Evolutionary conservation across 306 rosid genomes (phyloP).

Genomic region (Hippophae tibetana): DNA sequence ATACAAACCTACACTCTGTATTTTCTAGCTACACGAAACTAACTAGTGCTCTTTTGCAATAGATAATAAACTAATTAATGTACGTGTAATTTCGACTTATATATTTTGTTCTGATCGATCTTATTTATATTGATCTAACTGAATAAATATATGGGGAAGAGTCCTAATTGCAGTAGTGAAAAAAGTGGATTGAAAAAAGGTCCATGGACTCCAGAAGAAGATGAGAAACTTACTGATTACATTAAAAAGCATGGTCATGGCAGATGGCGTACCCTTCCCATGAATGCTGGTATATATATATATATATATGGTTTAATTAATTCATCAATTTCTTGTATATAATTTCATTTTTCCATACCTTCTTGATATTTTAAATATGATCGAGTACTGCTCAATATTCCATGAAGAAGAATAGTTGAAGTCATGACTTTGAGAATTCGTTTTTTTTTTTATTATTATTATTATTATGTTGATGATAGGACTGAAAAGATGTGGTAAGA

Average conservation of each 20-base stretch:
- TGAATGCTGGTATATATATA: constrained; percentile 42
- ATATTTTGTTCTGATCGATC: neutral
- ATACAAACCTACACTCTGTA: neutral
- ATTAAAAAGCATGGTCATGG: constrained; percentile 57
- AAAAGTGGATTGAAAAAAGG: constrained; percentile 54
- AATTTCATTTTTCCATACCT: no score
- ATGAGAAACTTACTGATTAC: constrained; percentile 42
- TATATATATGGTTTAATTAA: neutral
- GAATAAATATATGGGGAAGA: constrained; percentile 28
- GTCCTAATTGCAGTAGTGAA: constrained; percentile 20
- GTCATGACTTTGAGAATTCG: neutral
- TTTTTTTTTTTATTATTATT: neutral
- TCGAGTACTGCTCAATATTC: neutral
- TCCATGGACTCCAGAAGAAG: constrained; percentile 73
- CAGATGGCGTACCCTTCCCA: constrained; percentile 60
- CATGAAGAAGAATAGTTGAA: no score
- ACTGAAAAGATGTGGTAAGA: constrained; percentile 58
- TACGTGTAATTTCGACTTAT: neutral
- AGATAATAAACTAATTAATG: no score
- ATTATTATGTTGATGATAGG: constrained; percentile 19
- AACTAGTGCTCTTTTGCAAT: constrained; percentile 9
- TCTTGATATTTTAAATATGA: no score
- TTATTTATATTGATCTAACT: neutral
- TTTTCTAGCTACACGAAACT: constrained; percentile 1
- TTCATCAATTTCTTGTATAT: neutral